These are phyloP conservation scores for Boletus bicolor DNA, from an alignment of 768 basidiomycete species.

Conservation along the genomic window DNA sequence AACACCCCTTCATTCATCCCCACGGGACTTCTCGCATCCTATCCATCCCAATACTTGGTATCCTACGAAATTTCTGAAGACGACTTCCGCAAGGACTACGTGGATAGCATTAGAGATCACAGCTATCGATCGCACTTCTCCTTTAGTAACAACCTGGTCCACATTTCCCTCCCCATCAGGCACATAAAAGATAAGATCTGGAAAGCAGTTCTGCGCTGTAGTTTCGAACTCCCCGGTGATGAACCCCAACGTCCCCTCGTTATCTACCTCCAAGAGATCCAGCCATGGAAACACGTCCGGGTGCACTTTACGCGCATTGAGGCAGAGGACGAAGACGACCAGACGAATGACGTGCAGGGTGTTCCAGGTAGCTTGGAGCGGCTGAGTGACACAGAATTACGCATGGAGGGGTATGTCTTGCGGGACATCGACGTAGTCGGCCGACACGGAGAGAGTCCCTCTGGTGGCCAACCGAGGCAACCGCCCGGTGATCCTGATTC, in stretches of 20 bases:
- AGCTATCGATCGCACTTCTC: constrained; percentile 16
- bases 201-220: constrained; percentile 25
- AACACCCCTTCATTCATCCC: not conserved
- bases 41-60: constrained; percentile 20
- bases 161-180: constrained; percentile 22
- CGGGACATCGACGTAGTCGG: constrained; percentile 11
- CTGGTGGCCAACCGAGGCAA: not conserved
- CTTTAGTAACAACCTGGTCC: constrained; percentile 20
- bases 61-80: constrained; percentile 22
- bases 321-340: not conserved
- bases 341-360: not conserved
- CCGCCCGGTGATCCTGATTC: constrained; percentile 2
- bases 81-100: constrained; percentile 19
- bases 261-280: constrained; percentile 21
- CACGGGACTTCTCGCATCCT: constrained; percentile 25
- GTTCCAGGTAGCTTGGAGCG: constrained; percentile 22
- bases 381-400: constrained; percentile 10
- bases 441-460: not conserved
- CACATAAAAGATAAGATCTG: constrained; percentile 11
- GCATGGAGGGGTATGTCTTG: constrained; percentile 11
- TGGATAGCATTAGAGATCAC: constrained; percentile 10
- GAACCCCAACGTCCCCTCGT: constrained; percentile 18
- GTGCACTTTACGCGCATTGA: constrained; percentile 6
- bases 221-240: constrained; percentile 15
- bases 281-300: constrained; percentile 12